phyloP scores from a whole-genome alignment of 352 stramenopile genomes.

The Globisporangium barbulae region DNA sequence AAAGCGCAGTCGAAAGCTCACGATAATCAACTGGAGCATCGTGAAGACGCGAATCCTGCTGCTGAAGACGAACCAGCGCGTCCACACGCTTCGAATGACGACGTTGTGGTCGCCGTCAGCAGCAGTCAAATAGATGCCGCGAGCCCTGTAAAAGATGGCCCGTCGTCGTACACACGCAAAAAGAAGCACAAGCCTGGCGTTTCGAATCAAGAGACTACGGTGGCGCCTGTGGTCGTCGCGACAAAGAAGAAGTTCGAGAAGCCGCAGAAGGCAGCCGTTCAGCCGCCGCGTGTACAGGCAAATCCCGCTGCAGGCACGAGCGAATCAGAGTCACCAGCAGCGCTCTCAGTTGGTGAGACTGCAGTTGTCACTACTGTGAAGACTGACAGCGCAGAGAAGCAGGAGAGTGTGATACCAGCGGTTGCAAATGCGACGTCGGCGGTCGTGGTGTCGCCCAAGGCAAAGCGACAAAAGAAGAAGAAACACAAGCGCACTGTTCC shows the following conservation, averaged over 20 bases:
- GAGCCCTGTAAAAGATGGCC: background rate
- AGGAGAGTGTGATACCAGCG: background rate
- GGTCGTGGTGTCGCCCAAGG: conserved; percentile 3
- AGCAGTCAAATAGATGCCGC: conserved; percentile 2
- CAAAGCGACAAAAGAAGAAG: conserved; percentile 15
- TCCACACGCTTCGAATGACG: background rate
- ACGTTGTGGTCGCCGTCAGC: background rate
- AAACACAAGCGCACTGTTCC: conserved; percentile 7
- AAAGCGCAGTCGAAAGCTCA: background rate
- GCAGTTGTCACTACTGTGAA: background rate
- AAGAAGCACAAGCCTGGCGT: conserved; percentile 22
- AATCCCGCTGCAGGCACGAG: background rate
- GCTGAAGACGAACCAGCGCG: background rate
- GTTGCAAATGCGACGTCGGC: background rate
- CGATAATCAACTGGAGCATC: conserved; percentile 15
- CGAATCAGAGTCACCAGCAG: background rate
- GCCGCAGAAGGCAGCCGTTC: background rate
- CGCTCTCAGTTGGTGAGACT: too few species aligned
- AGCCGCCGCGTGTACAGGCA: background rate
- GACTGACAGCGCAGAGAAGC: background rate
- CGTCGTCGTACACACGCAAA: conserved; percentile 14
- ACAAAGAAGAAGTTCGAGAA: conserved; percentile 10
- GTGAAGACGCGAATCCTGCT: background rate
- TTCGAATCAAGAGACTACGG: background rate
- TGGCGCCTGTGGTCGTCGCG: background rate